phyloP scores from a whole-genome alignment of 257 asterid genomes.

The Coffea canephora region DNA sequence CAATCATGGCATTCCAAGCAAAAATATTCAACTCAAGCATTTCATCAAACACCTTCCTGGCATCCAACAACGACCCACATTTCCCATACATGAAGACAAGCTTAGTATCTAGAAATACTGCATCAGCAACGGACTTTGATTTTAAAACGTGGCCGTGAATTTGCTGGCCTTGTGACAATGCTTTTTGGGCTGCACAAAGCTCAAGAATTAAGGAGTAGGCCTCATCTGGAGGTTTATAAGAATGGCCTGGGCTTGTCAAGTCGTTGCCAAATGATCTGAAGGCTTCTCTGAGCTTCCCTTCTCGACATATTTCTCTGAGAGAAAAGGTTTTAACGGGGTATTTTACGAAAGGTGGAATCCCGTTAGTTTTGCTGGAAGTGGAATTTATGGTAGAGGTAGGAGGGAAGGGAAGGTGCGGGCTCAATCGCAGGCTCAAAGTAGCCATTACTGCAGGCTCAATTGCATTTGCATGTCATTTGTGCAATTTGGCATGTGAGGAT shows the following conservation, averaged over 20 bases:
- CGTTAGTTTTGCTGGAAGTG: constrained; percentile 12
- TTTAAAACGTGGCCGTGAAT: constrained; percentile 57
- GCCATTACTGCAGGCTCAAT: constrained; percentile 27
- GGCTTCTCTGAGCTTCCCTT: constrained; percentile 33
- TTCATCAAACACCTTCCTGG: constrained; percentile 60
- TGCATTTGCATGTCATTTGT: too few species aligned
- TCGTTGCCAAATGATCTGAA: constrained; percentile 28
- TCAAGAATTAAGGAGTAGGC: constrained; percentile 58
- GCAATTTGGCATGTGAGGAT: too few species aligned
- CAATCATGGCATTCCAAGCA: constrained; percentile 78
- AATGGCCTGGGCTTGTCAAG: constrained; percentile 14
- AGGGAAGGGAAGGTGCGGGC: constrained; percentile 28
- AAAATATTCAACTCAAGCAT: constrained; percentile 59
- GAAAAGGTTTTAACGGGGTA: constrained; percentile 12
- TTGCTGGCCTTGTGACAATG: constrained; percentile 50
- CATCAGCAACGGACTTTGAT: constrained; percentile 31
- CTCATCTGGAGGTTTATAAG: constrained; percentile 37
- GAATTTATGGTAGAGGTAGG: constrained; percentile 29
- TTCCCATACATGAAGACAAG: constrained; percentile 66
- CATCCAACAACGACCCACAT: constrained; percentile 51
- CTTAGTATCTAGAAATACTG: constrained; percentile 60
- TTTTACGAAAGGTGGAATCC: constrained; percentile 8
- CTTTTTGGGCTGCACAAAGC: constrained; percentile 41
- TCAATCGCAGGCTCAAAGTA: constrained; percentile 14
- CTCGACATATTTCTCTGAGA: constrained; percentile 18